Evolutionary conservation across 768 basidiomycete species (phyloP).

Genomic region (Tylopilus sp.): DNA sequence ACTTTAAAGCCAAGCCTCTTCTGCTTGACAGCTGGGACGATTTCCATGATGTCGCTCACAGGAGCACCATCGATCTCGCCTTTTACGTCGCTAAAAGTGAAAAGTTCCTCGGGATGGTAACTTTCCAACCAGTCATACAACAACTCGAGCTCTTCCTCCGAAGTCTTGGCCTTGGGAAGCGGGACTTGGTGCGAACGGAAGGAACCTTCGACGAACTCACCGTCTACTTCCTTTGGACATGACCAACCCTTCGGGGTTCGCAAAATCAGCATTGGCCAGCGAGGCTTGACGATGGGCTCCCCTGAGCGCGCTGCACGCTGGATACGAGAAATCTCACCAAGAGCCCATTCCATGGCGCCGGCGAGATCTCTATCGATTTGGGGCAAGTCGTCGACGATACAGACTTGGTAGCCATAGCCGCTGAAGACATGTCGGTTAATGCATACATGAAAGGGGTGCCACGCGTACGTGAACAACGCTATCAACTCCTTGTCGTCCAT

Average conservation of each 20-base stretch:
- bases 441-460: background rate
- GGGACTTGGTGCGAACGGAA: constrained; percentile 91
- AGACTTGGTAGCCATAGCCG: constrained; percentile 86
- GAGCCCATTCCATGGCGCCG: constrained; percentile 78
- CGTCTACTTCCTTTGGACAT: constrained; percentile 62
- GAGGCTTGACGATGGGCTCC: constrained; percentile 79
- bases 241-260: constrained; percentile 83
- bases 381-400: constrained; percentile 67
- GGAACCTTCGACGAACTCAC: constrained; percentile 75
- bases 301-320: constrained; percentile 76
- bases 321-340: constrained; percentile 69
- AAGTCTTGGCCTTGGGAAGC: constrained; percentile 65
- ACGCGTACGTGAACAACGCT: constrained; percentile 61
- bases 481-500: constrained; percentile 87
- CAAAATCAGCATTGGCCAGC: constrained; percentile 85
- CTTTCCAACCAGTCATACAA: constrained; percentile 73
- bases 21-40: constrained; percentile 52
- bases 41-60: constrained; percentile 49
- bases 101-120: constrained; percentile 67
- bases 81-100: constrained; percentile 32
- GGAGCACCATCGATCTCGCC: constrained; percentile 44
- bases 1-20: constrained; percentile 69
- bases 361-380: constrained; percentile 78
- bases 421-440: constrained; percentile 29
- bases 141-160: constrained; percentile 55